Conservation (phyloP, 2,329 filamentous ascomycete genomes). For the Penicillium sp. region DNA sequence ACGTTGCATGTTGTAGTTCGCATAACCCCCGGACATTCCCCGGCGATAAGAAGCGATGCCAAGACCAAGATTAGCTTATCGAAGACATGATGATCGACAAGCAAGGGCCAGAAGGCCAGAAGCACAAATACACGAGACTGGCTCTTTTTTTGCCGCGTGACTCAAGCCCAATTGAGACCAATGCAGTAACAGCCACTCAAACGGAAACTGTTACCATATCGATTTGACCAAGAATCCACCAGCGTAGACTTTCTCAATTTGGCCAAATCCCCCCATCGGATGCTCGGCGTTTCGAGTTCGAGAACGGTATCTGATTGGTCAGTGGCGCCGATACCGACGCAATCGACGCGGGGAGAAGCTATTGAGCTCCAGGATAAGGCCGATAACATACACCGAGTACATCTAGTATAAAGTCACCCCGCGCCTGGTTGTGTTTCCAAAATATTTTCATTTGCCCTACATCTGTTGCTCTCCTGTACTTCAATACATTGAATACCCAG, state of each 20-base stretch:
- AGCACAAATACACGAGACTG: not conserved
- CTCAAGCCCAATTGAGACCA: not conserved
- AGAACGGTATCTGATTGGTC: conserved; percentile 22
- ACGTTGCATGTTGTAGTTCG: too few species aligned
- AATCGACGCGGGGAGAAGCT: conserved; percentile 26
- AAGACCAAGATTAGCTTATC: conserved; percentile 3
- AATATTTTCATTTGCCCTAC: not conserved
- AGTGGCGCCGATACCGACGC: conserved; percentile 25
- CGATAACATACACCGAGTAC: conserved; percentile 17
- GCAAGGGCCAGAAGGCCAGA: not conserved
- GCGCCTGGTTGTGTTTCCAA: conserved; percentile 3
- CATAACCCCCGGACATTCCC: not conserved
- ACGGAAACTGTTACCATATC: conserved; percentile 13
- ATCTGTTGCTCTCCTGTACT: not conserved
- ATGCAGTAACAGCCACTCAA: not conserved
- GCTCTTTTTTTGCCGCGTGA: not conserved
- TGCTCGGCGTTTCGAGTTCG: conserved; percentile 20
- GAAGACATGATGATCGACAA: not conserved
- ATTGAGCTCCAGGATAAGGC: conserved; percentile 17
- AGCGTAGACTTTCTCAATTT: conserved; percentile 27
- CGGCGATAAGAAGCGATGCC: not conserved
- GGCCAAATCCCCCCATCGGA: conserved; percentile 14
- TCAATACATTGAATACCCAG: not conserved
- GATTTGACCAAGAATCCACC: conserved; percentile 12
- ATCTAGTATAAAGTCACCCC: conserved; percentile 23